Evolutionary conservation across 306 rosid species (phyloP).

Genomic region (Oemleria cerasiformis): DNA sequence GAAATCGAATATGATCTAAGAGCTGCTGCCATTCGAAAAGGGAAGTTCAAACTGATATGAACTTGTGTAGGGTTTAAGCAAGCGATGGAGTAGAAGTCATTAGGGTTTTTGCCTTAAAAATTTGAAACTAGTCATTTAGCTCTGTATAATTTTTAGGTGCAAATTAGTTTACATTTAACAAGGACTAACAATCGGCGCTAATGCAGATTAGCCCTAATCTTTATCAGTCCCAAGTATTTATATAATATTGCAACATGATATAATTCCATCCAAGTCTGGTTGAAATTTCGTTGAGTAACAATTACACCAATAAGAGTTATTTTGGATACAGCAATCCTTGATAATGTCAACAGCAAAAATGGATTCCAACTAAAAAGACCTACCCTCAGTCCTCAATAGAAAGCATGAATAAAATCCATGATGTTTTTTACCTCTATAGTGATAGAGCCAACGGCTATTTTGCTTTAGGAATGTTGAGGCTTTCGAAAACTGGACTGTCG

Average conservation of each 20-base stretch:
- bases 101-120: background rate
- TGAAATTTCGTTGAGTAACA: background rate
- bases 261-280: background rate
- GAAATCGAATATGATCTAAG: background rate
- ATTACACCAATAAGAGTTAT: background rate
- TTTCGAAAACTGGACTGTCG: constrained; percentile 52
- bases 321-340: background rate
- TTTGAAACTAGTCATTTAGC: background rate
- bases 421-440: background rate
- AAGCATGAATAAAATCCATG: background rate
- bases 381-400: background rate
- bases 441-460: background rate
- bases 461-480: constrained; percentile 40
- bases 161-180: no score
- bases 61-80: no score
- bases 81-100: background rate
- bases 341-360: constrained; percentile 2
- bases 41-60: constrained; percentile 16
- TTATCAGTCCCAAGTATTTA: background rate
- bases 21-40: constrained; percentile 15
- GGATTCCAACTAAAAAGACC: background rate
- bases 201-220: no score
- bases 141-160: background rate
- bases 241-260: background rate
- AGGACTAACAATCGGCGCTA: no score